Conservation (phyloP, 2,329 filamentous ascomycete species). For the Neobulgaria alba region DNA sequence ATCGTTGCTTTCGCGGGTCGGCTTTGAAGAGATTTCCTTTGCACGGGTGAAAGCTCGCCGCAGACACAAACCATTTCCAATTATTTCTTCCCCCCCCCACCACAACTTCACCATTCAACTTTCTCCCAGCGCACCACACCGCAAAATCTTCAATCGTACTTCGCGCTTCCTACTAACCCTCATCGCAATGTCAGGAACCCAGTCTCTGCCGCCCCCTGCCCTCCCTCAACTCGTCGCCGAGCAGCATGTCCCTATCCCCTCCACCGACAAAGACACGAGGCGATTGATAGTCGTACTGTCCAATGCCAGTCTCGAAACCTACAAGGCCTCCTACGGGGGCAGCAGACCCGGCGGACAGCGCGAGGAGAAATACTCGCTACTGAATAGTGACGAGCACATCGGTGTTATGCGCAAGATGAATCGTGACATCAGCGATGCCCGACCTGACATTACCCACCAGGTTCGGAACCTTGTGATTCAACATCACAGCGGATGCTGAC, state of each 20-base stretch:
- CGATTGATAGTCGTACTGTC: slow-evolving; percentile 92
- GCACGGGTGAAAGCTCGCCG: too few relatives aligned
- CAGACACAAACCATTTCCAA: neutral
- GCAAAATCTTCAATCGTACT: slow-evolving; percentile 10
- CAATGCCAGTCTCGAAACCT: slow-evolving; percentile 95
- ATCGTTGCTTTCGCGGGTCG: too few relatives aligned
- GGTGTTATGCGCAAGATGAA: slow-evolving; percentile 99
- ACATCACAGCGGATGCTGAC: slow-evolving; percentile 19
- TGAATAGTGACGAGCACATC: slow-evolving; percentile 99
- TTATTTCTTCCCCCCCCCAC: neutral
- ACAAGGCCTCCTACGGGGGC: slow-evolving; percentile 76
- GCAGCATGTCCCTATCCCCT: slow-evolving; percentile 76
- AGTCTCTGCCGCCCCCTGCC: slow-evolving; percentile 86
- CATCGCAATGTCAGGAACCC: slow-evolving; percentile 57
- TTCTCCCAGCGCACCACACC: neutral
- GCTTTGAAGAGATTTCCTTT: too few relatives aligned
- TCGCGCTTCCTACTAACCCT: slow-evolving; percentile 18
- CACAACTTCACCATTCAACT: slow-evolving; percentile 3
- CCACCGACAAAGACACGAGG: slow-evolving; percentile 82
- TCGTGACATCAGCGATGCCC: slow-evolving; percentile 92
- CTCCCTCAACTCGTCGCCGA: slow-evolving; percentile 90
- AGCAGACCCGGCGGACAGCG: slow-evolving; percentile 50
- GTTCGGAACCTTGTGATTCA: slow-evolving; percentile 42
- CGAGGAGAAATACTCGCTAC: slow-evolving; percentile 92
- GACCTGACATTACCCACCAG: slow-evolving; percentile 98